phyloP scores from a whole-genome alignment of 306 rosid species.

The Cucurbita moschata region DNA sequence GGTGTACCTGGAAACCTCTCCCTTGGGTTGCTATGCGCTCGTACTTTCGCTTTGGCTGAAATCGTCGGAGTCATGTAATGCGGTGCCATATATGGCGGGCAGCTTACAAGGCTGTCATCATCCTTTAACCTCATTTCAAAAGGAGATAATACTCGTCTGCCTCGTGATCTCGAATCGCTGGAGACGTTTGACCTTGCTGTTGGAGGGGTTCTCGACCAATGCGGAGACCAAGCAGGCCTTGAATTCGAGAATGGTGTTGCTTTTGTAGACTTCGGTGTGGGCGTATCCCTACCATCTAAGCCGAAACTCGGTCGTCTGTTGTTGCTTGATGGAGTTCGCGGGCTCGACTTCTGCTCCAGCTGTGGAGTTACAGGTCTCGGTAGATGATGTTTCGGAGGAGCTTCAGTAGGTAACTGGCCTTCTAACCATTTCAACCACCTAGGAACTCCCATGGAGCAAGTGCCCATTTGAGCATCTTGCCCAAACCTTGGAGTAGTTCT shows the following conservation, averaged over 20 bases:
- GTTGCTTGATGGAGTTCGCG: slow-evolving; percentile 41
- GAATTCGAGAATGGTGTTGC: slow-evolving; percentile 40
- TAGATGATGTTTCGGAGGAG: slow-evolving; percentile 45
- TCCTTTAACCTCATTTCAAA: slow-evolving; percentile 55
- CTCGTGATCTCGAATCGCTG: slow-evolving; percentile 33
- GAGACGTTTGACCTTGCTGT: slow-evolving; percentile 40
- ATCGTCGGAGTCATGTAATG: slow-evolving; percentile 71
- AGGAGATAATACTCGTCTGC: slow-evolving; percentile 37
- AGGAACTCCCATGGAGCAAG: slow-evolving; percentile 52
- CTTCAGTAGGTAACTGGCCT: slow-evolving; percentile 45
- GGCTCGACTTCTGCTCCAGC: slow-evolving; percentile 36
- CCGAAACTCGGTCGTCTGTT: slow-evolving; percentile 29
- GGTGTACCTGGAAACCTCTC: slow-evolving; percentile 71
- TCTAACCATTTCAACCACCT: slow-evolving; percentile 99
- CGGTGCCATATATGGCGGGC: slow-evolving; percentile 89
- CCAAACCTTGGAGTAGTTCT: slow-evolving; percentile 56
- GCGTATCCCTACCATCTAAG: slow-evolving; percentile 31
- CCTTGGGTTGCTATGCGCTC: slow-evolving; percentile 60
- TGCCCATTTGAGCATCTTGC: slow-evolving; percentile 40
- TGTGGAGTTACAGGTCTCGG: slow-evolving; percentile 58
- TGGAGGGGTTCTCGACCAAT: slow-evolving; percentile 8
- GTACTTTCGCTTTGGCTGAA: slow-evolving; percentile 68
- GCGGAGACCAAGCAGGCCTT: slow-evolving; percentile 12
- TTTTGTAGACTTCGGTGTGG: slow-evolving; percentile 70
- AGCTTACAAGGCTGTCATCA: slow-evolving; percentile 80